Percentiles rank a stretch among this genome's conserved stretches.
These are phyloP conservation scores for Pestalotiopsis sp. DNA, from an alignment of 2,329 filamentous ascomycete species.

Conservation along the genomic window DNA sequence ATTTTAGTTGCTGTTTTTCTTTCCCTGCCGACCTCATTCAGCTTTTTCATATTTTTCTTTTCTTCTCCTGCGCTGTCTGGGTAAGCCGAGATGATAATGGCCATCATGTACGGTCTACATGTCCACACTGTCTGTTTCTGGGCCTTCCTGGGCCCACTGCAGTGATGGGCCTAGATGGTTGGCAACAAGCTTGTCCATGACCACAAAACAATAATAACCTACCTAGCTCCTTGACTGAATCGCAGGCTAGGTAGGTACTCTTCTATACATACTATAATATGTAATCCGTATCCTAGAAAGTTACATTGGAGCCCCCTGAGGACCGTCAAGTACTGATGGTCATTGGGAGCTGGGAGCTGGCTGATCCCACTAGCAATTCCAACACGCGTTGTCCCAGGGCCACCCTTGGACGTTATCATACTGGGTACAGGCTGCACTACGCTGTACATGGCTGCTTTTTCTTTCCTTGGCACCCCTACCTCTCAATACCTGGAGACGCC, in stretches of 20 bases:
- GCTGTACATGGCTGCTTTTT: not conserved
- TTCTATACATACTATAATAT: not conserved
- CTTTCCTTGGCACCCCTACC: not conserved
- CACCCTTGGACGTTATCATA: not conserved
- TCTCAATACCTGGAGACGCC: not conserved
- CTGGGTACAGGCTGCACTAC: not conserved
- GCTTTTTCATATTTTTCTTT: not conserved
- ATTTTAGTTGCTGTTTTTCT: not conserved
- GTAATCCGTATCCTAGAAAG: not conserved
- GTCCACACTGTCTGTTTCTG: not conserved
- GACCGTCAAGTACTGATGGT: not conserved
- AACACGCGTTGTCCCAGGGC: conserved; percentile 9
- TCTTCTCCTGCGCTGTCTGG: not conserved
- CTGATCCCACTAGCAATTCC: conserved; percentile 10
- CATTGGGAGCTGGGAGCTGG: not conserved
- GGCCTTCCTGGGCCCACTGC: not conserved
- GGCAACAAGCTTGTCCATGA: not conserved
- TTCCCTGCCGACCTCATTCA: not conserved
- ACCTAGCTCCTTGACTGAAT: conserved; percentile 11
- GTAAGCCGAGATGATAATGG: not conserved
- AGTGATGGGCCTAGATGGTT: not conserved
- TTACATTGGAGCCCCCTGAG: conserved; percentile 1
- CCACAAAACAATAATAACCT: not conserved
- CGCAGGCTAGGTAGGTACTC: not conserved
- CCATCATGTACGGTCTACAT: not conserved